phyloP scores from a whole-genome alignment of 345 rosid species.

The Orychophragmus violaceus region DNA sequence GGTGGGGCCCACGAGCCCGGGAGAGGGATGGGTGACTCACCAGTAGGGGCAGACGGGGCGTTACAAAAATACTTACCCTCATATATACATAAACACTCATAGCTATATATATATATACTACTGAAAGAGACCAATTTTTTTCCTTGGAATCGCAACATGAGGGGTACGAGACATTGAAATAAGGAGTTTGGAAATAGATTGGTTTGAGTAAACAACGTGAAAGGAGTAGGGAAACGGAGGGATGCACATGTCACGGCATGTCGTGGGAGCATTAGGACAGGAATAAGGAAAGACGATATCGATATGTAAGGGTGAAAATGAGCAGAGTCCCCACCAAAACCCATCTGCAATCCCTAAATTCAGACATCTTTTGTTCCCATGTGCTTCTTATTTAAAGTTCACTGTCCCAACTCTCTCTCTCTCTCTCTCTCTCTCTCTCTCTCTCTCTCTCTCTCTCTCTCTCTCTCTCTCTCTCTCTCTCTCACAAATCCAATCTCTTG shows the following conservation, averaged over 20 bases:
- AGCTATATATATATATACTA: neutral
- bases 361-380: slow-evolving; percentile 81
- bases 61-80: neutral
- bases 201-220: slow-evolving; percentile 10
- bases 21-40: too few species aligned
- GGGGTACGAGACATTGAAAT: slow-evolving; percentile 24
- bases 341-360: slow-evolving; percentile 41
- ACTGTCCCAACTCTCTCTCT: slow-evolving; percentile 46
- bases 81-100: neutral
- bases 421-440: slow-evolving; percentile 12
- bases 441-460: neutral
- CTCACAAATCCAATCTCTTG: slow-evolving; percentile 34
- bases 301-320: slow-evolving; percentile 48
- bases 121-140: neutral
- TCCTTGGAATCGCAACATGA: slow-evolving; percentile 1
- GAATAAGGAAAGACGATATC: slow-evolving; percentile 53
- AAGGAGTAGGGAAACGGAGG: slow-evolving; percentile 12
- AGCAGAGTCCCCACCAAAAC: slow-evolving; percentile 63
- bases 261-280: slow-evolving; percentile 61
- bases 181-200: slow-evolving; percentile 14
- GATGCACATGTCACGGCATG: slow-evolving; percentile 57
- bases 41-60: too few species aligned
- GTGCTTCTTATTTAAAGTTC: slow-evolving; percentile 67
- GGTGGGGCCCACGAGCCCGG: too few species aligned
- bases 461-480: neutral